phyloP scores from a whole-genome alignment of 768 basidiomycete species.

The Mycena latifolia region DNA sequence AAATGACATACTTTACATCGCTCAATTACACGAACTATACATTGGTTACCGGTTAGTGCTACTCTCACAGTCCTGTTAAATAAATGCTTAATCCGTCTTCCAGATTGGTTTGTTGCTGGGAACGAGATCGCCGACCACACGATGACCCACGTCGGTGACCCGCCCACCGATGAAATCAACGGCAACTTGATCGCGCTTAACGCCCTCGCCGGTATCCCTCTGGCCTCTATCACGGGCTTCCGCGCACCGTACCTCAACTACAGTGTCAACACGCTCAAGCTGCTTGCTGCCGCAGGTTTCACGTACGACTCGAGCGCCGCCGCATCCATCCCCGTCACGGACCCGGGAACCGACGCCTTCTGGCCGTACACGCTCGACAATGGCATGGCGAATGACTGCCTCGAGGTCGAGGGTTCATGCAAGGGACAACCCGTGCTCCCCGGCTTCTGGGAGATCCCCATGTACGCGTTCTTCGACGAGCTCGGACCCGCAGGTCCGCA shows the following conservation, averaged over 20 bases:
- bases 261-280: constrained; percentile 69
- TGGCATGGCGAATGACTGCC: constrained; percentile 86
- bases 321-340: constrained; percentile 74
- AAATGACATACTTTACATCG: constrained; percentile 83
- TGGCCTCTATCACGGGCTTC: constrained; percentile 75
- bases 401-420: constrained; percentile 66
- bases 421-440: constrained; percentile 77
- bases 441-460: constrained; percentile 88
- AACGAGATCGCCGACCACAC: constrained; percentile 90
- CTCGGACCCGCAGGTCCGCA: constrained; percentile 67
- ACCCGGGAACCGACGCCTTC: constrained; percentile 75
- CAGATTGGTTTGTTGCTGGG: constrained; percentile 84
- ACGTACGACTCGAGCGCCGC: constrained; percentile 78
- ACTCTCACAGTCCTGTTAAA: background rate
- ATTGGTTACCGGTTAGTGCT: constrained; percentile 68
- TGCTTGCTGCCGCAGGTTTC: constrained; percentile 66
- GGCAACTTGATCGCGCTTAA: constrained; percentile 86
- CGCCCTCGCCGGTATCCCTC: constrained; percentile 81
- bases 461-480: constrained; percentile 83
- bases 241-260: constrained; percentile 84
- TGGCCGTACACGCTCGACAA: constrained; percentile 89
- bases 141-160: constrained; percentile 84
- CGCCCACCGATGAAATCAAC: constrained; percentile 74
- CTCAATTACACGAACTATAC: constrained; percentile 82
- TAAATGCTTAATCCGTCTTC: background rate